phyloP scores from a whole-genome alignment of 75 land plant genomes.

The Sequoia sempervirens region DNA sequence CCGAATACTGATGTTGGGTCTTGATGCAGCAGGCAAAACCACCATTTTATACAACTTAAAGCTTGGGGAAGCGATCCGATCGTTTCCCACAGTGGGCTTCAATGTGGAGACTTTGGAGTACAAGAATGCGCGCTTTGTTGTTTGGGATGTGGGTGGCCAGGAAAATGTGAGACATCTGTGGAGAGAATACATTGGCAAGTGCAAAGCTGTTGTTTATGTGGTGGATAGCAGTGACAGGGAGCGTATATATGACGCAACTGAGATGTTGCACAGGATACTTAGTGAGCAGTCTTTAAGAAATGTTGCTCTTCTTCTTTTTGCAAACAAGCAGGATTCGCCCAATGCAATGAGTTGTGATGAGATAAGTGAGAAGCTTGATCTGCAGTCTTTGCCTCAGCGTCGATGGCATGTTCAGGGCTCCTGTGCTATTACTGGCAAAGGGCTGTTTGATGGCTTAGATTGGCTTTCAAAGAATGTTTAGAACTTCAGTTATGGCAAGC shows the following conservation, averaged over 20 bases:
- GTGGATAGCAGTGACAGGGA: background rate
- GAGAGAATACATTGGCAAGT: background rate
- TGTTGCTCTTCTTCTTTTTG: slow-evolving; percentile 15
- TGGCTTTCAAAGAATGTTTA: slow-evolving; percentile 28
- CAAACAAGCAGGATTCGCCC: slow-evolving; percentile 20
- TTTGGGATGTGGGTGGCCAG: slow-evolving; percentile 36
- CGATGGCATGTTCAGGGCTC: slow-evolving; percentile 27
- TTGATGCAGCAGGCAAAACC: slow-evolving; percentile 24
- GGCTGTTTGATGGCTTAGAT: slow-evolving; percentile 59
- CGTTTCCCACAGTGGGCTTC: slow-evolving; percentile 24
- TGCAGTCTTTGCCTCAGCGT: slow-evolving; percentile 47
- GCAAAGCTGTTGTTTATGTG: background rate
- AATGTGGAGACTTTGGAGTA: slow-evolving; percentile 22
- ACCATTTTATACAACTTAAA: slow-evolving; percentile 21
- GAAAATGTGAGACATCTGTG: slow-evolving; percentile 12
- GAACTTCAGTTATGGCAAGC: no score
- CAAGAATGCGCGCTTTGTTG: slow-evolving; percentile 16
- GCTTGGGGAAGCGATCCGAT: slow-evolving; percentile 21
- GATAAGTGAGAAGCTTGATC: slow-evolving; percentile 19
- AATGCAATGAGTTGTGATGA: slow-evolving; percentile 13
- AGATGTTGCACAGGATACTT: background rate
- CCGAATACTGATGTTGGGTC: slow-evolving; percentile 19
- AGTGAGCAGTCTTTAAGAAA: background rate
- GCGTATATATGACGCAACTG: background rate
- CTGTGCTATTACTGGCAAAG: slow-evolving; percentile 57